phyloP scores from a whole-genome alignment of 257 asterid species.

The Capsicum rhomboideum region DNA sequence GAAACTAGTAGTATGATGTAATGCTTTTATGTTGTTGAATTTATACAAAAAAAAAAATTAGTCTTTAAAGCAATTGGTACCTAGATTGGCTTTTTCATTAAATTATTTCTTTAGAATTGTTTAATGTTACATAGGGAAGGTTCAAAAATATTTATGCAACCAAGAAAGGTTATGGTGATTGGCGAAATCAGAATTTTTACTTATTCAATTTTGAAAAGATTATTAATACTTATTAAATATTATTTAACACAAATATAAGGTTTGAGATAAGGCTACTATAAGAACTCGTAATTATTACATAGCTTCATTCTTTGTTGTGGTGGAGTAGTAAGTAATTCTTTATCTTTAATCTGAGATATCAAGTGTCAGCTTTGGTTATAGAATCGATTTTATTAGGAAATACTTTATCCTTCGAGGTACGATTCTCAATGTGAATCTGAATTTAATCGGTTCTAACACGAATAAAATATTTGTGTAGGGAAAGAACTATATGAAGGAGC shows the following conservation, averaged over 20 bases:
- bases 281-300: not conserved
- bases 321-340: not conserved
- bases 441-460: not conserved
- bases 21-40: not conserved
- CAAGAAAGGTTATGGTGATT: not conserved
- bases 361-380: rapidly evolving
- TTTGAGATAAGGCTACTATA: not conserved
- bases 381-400: not conserved
- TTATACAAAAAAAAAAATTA: not conserved
- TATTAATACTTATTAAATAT: not conserved
- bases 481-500: constrained; percentile 12
- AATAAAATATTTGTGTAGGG: constrained; percentile 3
- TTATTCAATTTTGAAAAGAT: not conserved
- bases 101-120: constrained; percentile 3
- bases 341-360: not conserved
- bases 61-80: not conserved
- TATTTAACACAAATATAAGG: not conserved
- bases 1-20: not conserved
- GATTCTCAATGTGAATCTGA: not conserved
- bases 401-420: rapidly evolving
- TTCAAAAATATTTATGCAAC: not conserved
- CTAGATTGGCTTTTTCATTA: not conserved
- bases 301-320: not conserved
- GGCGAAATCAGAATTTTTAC: not conserved
- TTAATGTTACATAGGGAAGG: constrained; percentile 17